phyloP scores from a whole-genome alignment of 805 yeast genomes.

The Wickerhamomyces hampshirensis region DNA sequence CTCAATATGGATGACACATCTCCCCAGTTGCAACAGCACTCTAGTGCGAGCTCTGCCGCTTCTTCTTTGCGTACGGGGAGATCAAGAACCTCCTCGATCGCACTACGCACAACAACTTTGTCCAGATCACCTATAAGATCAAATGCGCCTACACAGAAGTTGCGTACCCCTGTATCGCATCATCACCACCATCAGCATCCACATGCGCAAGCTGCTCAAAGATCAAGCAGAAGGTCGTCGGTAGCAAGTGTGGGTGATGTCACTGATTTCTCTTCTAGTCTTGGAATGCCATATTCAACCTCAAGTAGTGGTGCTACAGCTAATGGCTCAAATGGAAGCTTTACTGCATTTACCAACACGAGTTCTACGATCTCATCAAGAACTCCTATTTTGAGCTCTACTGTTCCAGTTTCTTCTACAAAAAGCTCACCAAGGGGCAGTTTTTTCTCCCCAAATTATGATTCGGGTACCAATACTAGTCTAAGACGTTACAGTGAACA shows the following conservation, averaged over 20 bases:
- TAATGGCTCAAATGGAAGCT: conserved; percentile 5
- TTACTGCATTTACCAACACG: conserved; percentile 1
- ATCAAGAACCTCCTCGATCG: conserved; percentile 2
- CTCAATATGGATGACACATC: too few relatives aligned
- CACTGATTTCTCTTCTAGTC: conserved; percentile 14
- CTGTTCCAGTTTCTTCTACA: conserved; percentile 6
- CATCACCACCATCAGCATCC: conserved; percentile 7
- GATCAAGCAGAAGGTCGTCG: conserved; percentile 15
- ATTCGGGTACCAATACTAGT: conserved; percentile 4
- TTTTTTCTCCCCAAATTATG: conserved; percentile 8
- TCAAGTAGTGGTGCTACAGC: not conserved
- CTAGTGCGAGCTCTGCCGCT: not conserved
- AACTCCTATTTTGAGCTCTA: conserved; percentile 8
- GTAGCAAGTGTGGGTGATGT: conserved; percentile 13
- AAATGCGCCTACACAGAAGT: conserved; percentile 8
- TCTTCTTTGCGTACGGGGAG: conserved; percentile 3
- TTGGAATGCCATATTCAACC: conserved; percentile 20
- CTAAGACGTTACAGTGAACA: conserved; percentile 19
- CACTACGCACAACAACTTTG: conserved; percentile 5
- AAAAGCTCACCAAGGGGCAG: conserved; percentile 20
- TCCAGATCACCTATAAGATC: conserved; percentile 20
- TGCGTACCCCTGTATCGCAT: conserved; percentile 8
- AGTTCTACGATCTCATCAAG: conserved; percentile 7
- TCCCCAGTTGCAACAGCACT: too few relatives aligned
- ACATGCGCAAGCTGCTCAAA: not conserved